These are phyloP conservation scores for Epichloe gansuensis DNA, from an alignment of 2,329 filamentous ascomycete genomes.

Conservation along the genomic window DNA sequence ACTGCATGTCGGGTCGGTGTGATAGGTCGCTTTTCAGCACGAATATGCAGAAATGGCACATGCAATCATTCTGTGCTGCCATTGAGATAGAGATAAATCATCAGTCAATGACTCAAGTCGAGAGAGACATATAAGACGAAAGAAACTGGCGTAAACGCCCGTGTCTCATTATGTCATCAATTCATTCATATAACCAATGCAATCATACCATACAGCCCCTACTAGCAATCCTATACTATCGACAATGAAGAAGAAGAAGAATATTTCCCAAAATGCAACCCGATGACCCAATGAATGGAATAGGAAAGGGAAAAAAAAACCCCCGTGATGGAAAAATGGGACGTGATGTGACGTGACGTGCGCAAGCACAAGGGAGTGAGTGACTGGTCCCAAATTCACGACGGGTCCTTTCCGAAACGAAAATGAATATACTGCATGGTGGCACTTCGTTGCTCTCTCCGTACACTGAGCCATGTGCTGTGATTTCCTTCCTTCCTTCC, in stretches of 20 bases:
- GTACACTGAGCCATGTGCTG: neutral
- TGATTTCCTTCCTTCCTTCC: neutral
- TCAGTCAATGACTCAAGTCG: neutral
- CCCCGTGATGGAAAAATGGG: neutral
- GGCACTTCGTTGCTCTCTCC: neutral
- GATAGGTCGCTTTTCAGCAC: neutral
- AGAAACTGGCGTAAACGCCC: neutral
- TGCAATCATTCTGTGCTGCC: no score
- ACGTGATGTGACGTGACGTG: neutral
- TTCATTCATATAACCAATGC: slow-evolving; percentile 24
- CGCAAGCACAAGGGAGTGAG: slow-evolving; percentile 5
- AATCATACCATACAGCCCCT: slow-evolving; percentile 15
- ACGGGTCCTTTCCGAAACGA: neutral
- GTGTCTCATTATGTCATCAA: slow-evolving; percentile 21
- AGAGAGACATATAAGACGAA: neutral
- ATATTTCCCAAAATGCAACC: neutral
- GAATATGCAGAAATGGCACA: neutral
- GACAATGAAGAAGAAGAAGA: slow-evolving; percentile 8
- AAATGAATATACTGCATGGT: neutral
- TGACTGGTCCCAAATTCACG: neutral
- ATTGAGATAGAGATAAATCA: no score
- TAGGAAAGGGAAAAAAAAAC: neutral
- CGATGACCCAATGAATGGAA: neutral
- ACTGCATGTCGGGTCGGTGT: neutral
- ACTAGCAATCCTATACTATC: slow-evolving; percentile 13